Conservation (phyloP, 495 filamentous ascomycete species). For the Cercophora sp. region DNA sequence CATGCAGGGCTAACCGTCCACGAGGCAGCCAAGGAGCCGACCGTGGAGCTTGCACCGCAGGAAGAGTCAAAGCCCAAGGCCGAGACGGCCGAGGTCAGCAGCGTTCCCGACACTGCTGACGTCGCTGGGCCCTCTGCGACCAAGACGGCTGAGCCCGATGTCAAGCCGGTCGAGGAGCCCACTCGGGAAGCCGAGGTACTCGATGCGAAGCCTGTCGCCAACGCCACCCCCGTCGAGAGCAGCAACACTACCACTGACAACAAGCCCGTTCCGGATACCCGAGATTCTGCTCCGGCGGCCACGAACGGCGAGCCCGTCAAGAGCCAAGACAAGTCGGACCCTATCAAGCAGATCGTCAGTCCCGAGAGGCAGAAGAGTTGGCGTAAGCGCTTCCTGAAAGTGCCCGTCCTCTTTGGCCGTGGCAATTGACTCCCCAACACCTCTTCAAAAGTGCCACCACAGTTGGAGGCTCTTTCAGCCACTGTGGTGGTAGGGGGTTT, state of each 20-base stretch:
- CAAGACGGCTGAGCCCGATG: slow-evolving; percentile 21
- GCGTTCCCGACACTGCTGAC: slow-evolving; percentile 21
- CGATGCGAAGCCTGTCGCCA: slow-evolving; percentile 3
- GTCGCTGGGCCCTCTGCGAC: slow-evolving; percentile 26
- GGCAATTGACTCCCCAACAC: slow-evolving; percentile 26
- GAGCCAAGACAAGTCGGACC: too few relatives aligned
- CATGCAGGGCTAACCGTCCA: slow-evolving; percentile 12
- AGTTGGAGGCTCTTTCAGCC: neutral
- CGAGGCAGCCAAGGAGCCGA: slow-evolving; percentile 4
- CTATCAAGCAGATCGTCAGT: slow-evolving; percentile 1
- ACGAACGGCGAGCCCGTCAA: slow-evolving; percentile 14
- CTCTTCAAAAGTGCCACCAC: slow-evolving; percentile 7
- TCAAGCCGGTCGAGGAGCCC: slow-evolving; percentile 22
- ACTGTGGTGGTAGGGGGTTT: slow-evolving; percentile 13
- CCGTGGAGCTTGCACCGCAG: neutral
- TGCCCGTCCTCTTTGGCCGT: slow-evolving; percentile 27
- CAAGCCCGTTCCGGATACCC: slow-evolving; percentile 14
- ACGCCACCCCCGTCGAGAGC: slow-evolving; percentile 5
- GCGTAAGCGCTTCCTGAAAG: slow-evolving; percentile 26
- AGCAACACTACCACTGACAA: slow-evolving; percentile 7
- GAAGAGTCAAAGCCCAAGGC: slow-evolving; percentile 11
- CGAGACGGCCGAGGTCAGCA: neutral
- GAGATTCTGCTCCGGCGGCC: slow-evolving; percentile 18
- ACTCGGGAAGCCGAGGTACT: slow-evolving; percentile 18
- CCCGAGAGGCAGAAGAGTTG: slow-evolving; percentile 24